phyloP scores from a whole-genome alignment of 495 filamentous ascomycete species.

The Cladorrhinum samala region DNA sequence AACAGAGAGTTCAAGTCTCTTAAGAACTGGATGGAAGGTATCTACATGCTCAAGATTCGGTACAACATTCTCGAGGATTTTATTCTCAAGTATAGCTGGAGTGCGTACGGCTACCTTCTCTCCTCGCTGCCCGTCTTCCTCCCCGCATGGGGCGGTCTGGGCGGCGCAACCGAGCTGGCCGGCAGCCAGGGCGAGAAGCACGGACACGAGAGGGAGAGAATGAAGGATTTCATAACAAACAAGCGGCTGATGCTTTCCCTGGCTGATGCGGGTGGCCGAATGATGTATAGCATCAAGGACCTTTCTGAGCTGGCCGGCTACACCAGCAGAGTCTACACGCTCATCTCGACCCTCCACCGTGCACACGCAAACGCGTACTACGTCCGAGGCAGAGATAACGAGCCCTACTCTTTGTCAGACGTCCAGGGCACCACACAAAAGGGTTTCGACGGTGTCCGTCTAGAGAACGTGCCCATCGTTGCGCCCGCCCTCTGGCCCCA shows the following conservation, averaged over 20 bases:
- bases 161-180: constrained; percentile 59
- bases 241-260: constrained; percentile 97
- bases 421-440: constrained; percentile 87
- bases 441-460: constrained; percentile 87
- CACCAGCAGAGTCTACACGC: constrained; percentile 90
- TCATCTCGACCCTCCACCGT: constrained; percentile 89
- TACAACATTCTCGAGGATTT: constrained; percentile 99
- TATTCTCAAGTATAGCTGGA: constrained; percentile 97
- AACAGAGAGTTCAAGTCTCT: constrained; percentile 86
- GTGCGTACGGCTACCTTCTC: constrained; percentile 89
- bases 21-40: constrained; percentile 91
- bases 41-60: constrained; percentile 90
- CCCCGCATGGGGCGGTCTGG: constrained; percentile 86
- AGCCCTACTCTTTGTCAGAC: constrained; percentile 82
- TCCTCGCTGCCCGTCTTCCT: constrained; percentile 92
- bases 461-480: constrained; percentile 91
- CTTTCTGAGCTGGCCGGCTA: constrained; percentile 92
- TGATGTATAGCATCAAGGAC: constrained; percentile 99
- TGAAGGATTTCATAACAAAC: constrained; percentile 99
- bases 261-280: constrained; percentile 90
- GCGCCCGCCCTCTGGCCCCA: constrained; percentile 77
- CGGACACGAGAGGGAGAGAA: constrained; percentile 70
- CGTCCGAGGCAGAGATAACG: constrained; percentile 59
- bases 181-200: constrained; percentile 33
- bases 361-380: constrained; percentile 88